A percentile compares a stretch with the other conserved stretches of the same genome.
Conservation (phyloP, 2,329 filamentous ascomycete genomes). For the Cytospora piceicola region DNA sequence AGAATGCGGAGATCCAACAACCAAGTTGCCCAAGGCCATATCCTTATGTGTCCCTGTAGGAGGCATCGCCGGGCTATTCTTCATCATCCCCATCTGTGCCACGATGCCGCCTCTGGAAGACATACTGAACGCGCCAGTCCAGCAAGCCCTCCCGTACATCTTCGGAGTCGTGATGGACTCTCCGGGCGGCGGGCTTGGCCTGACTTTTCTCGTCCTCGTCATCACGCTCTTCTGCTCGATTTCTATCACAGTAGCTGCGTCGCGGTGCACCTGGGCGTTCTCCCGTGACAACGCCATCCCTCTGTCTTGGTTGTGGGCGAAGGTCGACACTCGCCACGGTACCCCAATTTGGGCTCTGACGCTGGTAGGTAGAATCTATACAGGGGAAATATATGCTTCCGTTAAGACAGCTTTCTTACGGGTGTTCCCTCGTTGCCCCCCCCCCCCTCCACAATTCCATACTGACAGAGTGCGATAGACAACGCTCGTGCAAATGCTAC, state of each 20-base stretch:
- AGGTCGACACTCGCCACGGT: slow-evolving; percentile 55
- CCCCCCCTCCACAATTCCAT: accelerated
- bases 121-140: slow-evolving; percentile 52
- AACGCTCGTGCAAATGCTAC: slow-evolving; percentile 56
- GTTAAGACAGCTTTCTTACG: neutral
- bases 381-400: neutral
- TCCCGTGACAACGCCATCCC: slow-evolving; percentile 63
- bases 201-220: slow-evolving; percentile 58
- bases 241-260: slow-evolving; percentile 69
- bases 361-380: slow-evolving; percentile 36
- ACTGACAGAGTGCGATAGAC: slow-evolving; percentile 35
- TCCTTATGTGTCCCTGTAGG: slow-evolving; percentile 56
- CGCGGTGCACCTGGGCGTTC: slow-evolving; percentile 69
- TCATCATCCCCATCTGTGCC: slow-evolving; percentile 53
- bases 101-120: slow-evolving; percentile 47
- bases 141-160: slow-evolving; percentile 59
- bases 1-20: slow-evolving; percentile 56
- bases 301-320: slow-evolving; percentile 52
- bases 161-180: slow-evolving; percentile 55
- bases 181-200: slow-evolving; percentile 52
- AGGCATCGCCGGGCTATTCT: slow-evolving; percentile 58
- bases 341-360: slow-evolving; percentile 61
- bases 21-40: slow-evolving; percentile 57
- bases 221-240: slow-evolving; percentile 64
- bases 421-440: neutral